Evolutionary conservation across 225 moss, liverwort and hornwort genomes (phyloP), one percentile per base, ranked within the genome.

Genomic region (Bryoerythrophyllum caledonicum): DNA sequence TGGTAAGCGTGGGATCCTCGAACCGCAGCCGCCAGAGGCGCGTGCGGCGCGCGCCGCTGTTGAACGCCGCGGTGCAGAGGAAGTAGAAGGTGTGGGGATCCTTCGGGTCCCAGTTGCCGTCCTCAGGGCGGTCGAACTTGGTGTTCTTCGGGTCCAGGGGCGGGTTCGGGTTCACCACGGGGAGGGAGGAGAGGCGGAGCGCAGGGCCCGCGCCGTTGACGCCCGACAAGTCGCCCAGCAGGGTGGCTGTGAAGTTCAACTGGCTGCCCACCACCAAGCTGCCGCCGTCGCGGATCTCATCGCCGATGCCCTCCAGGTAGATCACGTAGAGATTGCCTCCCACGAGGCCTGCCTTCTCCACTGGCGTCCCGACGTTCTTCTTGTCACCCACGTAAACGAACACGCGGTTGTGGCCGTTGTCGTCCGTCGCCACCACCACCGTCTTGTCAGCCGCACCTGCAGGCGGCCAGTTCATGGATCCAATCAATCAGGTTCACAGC

Each of bases 341-440:
- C 10, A 63, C 24, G 2, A 79, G 74, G 14, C 79, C 82, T 2
- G 74, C 82, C 63, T 71, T 72, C 74, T 79, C 65, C 0, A 79
- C 35, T 2, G 82, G 79, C 57, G 51, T 71, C 46, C 78, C 82
- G 14, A 26, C 5, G 0, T 1, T 34, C 35, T 60, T 51, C 74
- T 79, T 82, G 3, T 79, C 70, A 0, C 70, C 75, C 19, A 79
- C 70, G 35, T 83, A 83, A 14, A 83, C 35, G 49, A 75, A 66
- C 24, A 79, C 16, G 43, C 82, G 63, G 37, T 79, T 83, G 56
- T 79, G 82, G 24, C 82, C 82, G n/a, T 77, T 75, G 63, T 83
- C 82, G 19, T 83, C 82, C 19, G 70, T 17, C 10, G 68, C 68
- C 11, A 74, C 13, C 13, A 83, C 78, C 7, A 83, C 78, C 4